A percentile compares a stretch with the other conserved stretches of the same genome.
Evolutionary conservation across 192 early-diverging fungal genomes (phyloP).

Genomic region (Obelidium mucronatum): DNA sequence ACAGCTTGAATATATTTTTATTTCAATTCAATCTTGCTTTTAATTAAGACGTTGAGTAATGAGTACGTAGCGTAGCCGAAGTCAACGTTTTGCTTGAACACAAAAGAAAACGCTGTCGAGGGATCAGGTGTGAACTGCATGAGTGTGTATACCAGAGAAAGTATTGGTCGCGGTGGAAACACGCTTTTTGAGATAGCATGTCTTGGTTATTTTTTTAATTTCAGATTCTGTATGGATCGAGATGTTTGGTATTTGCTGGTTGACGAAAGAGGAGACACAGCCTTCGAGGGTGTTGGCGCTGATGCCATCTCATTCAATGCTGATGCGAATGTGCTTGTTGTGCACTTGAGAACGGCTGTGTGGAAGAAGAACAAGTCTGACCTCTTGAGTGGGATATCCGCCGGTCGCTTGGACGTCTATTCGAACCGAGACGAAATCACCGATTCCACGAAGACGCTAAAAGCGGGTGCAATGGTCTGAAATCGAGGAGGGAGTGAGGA

Average conservation of each 20-base stretch:
- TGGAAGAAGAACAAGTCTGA: neutral
- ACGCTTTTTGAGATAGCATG: no score
- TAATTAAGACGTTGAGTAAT: no score
- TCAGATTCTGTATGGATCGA: neutral
- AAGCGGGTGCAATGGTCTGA: neutral
- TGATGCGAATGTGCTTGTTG: conserved; percentile 1
- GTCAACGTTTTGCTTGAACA: no score
- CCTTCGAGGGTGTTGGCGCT: conserved; percentile 1
- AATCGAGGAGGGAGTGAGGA: no score
- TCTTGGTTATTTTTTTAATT: neutral
- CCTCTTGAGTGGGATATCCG: neutral
- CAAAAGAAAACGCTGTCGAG: no score
- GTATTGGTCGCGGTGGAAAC: no score
- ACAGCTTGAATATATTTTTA: no score
- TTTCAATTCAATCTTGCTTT: no score
- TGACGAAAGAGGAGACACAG: conserved; percentile 1
- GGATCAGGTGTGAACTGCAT: no score
- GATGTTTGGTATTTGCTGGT: conserved; percentile 10
- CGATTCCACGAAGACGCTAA: neutral
- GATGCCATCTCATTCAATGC: neutral
- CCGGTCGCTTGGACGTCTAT: neutral
- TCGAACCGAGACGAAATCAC: neutral
- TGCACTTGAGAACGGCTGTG: neutral
- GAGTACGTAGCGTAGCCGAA: no score
- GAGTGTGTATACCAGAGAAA: no score